Evolutionary conservation across 2,329 filamentous ascomycete species (phyloP), one percentile per base, ranked within the genome.

Genomic region (Aspergillus sp.): DNA sequence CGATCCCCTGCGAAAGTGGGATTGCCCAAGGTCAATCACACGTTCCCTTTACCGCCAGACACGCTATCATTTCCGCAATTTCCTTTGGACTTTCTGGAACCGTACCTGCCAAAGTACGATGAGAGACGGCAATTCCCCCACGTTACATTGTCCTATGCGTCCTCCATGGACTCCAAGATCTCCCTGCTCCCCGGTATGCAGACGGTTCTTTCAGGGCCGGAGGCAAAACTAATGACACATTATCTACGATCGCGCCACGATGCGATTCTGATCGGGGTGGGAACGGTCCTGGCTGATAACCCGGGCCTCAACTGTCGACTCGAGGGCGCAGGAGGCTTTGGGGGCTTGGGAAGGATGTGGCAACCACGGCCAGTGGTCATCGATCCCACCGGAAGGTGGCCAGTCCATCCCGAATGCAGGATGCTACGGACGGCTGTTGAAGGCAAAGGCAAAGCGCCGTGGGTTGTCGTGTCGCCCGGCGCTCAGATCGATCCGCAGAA

Each of bases 211-310:
- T 97, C 93, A 1, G 92, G 92, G 3, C 83, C 88, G 0, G 80
- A 86, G 58, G 90, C 90, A 34, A 96, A 96, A 72, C 83, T 89
- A 49, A 95, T 97, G 90, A 97, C 93, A 0, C 93, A 97, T 72
- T 90, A 88, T 68, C 82, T 97, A 23, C 89, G 93, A 63, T 86
- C 87, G 11, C 82, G 81, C 14, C 91, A 97, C 73, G 85, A 89
- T 57, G 91, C 89, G 36, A 96, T 97, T 60, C 79, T 95, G 20
- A 79, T 97, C 29, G 93, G 93, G 19, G 89, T 88, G 4, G 88
- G 88, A 2, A 97, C 93, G 1, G 89, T 91, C 6, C 77, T 90
- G 21, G 88, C 89, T 17, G 93, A 97, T 69, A 83, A 96, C 66
- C 93, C 93, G 2, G 86, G 85, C 2, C 77, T 97, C 49, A 97